Evolutionary conservation across 2,329 filamentous ascomycete genomes (phyloP).

Genomic region (Aureobasidium sp.): DNA sequence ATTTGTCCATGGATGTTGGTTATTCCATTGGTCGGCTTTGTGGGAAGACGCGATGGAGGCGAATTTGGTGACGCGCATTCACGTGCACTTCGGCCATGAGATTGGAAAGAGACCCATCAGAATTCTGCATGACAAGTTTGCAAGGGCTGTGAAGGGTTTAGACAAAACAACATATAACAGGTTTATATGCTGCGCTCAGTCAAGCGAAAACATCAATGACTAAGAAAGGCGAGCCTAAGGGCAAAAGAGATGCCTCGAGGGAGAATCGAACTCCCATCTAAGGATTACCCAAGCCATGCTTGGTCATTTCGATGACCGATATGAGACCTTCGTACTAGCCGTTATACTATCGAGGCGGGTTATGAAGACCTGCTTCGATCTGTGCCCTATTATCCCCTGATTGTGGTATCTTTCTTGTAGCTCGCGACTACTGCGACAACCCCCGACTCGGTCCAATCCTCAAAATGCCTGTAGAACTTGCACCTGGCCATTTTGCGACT

Average conservation of each 20-base stretch:
- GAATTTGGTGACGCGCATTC: background rate
- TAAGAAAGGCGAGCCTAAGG: no score
- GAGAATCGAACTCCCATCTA: constrained; percentile 14
- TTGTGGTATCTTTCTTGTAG: no score
- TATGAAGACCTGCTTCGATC: no score
- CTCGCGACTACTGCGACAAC: no score
- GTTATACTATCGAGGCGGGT: constrained; percentile 13
- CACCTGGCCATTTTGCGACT: no score
- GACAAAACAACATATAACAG: background rate
- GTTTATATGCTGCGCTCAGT: no score
- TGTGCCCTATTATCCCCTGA: no score
- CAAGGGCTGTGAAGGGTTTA: background rate
- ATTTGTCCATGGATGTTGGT: constrained; percentile 38
- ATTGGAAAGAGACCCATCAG: background rate
- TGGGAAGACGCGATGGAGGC: constrained; percentile 12
- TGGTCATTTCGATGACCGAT: constrained; percentile 12
- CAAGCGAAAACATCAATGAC: background rate
- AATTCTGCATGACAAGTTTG: background rate
- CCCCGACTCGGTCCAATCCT: no score
- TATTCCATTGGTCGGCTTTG: background rate
- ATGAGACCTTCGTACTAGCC: constrained; percentile 13
- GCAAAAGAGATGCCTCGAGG: constrained; percentile 4
- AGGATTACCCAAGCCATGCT: constrained; percentile 12
- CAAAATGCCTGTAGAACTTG: no score
- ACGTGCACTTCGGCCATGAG: background rate